Evolutionary conservation across 768 basidiomycete genomes (phyloP).

Genomic region (Lactarius pseudohatsudake): DNA sequence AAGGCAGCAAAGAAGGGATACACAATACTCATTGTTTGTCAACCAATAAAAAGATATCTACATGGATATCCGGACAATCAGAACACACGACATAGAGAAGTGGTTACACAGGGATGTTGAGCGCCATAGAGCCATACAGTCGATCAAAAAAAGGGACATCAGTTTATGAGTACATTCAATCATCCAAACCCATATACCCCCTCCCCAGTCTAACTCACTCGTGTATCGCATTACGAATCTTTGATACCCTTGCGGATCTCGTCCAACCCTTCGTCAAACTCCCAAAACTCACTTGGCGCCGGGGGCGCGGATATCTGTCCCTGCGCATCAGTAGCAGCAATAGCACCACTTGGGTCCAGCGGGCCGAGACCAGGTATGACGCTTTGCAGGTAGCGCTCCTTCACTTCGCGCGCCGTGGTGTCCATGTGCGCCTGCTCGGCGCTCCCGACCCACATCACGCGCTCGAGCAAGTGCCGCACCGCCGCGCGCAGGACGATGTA

Average conservation of each 20-base stretch:
- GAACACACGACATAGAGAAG: neutral
- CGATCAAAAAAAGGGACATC: neutral
- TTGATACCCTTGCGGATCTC: slow-evolving; percentile 69
- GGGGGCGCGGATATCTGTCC: neutral
- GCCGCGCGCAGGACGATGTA: slow-evolving; percentile 64
- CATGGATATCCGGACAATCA: neutral
- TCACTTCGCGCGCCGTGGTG: slow-evolving; percentile 54
- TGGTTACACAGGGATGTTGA: neutral
- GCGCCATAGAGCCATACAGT: neutral
- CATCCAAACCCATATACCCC: neutral
- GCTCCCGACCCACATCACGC: slow-evolving; percentile 75
- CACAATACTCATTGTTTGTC: neutral
- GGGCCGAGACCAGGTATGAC: slow-evolving; percentile 33
- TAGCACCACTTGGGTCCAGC: slow-evolving; percentile 25
- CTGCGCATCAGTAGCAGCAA: neutral
- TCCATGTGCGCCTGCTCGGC: slow-evolving; percentile 61
- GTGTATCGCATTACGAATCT: slow-evolving; percentile 37
- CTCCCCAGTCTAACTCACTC: neutral
- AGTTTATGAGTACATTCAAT: neutral
- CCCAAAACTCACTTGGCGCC: slow-evolving; percentile 52
- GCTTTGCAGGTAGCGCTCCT: slow-evolving; percentile 43
- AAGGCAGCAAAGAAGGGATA: neutral
- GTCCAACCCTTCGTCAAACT: slow-evolving; percentile 68
- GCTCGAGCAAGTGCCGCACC: slow-evolving; percentile 70
- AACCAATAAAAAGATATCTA: neutral